A percentile compares a stretch with the other conserved stretches of the same genome.
These are phyloP conservation scores for Cyclotella distinguenda DNA, from an alignment of 108 stramenopile genomes.

Conservation along the genomic window DNA sequence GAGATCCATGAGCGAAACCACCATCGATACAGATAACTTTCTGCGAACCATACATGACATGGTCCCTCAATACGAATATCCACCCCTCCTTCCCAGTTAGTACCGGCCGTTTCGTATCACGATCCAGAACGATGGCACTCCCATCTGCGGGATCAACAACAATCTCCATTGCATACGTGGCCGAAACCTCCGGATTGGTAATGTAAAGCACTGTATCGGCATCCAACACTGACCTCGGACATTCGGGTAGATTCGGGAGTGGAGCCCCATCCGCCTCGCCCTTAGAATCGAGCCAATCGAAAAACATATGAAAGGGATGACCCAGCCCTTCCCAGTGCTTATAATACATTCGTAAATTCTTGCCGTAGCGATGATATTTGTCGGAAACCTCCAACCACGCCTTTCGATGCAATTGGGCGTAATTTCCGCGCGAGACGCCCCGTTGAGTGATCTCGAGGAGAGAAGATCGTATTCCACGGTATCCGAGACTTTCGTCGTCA, in stretches of 20 bases:
- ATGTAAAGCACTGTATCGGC: constrained; percentile 84
- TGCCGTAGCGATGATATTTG: constrained; percentile 90
- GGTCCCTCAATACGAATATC: constrained; percentile 89
- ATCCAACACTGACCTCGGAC: constrained; percentile 75
- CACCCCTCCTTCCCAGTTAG: constrained; percentile 83
- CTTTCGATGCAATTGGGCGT: constrained; percentile 76
- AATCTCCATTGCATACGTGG: constrained; percentile 60
- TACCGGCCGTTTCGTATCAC: constrained; percentile 54
- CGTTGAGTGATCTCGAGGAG: constrained; percentile 75
- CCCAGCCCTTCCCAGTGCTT: constrained; percentile 78
- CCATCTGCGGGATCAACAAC: constrained; percentile 50
- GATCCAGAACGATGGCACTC: constrained; percentile 53
- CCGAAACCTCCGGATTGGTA: constrained; percentile 58
- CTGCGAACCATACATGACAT: constrained; percentile 78
- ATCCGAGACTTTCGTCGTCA: constrained; percentile 39
- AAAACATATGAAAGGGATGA: constrained; percentile 79
- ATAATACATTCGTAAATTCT: constrained; percentile 89
- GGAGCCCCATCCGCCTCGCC: constrained; percentile 68
- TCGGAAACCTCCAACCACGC: constrained; percentile 92
- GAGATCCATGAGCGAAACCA: background rate
- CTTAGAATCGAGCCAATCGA: constrained; percentile 88
- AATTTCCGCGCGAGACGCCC: constrained; percentile 74
- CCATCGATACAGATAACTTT: constrained; percentile 52
- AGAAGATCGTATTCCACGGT: constrained; percentile 74
- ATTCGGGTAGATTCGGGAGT: constrained; percentile 67